Percentiles rank a stretch among this genome's conserved stretches.
phyloP scores from a whole-genome alignment of 2,329 filamentous ascomycete genomes.

The Myriosclerotinia curreyana region DNA sequence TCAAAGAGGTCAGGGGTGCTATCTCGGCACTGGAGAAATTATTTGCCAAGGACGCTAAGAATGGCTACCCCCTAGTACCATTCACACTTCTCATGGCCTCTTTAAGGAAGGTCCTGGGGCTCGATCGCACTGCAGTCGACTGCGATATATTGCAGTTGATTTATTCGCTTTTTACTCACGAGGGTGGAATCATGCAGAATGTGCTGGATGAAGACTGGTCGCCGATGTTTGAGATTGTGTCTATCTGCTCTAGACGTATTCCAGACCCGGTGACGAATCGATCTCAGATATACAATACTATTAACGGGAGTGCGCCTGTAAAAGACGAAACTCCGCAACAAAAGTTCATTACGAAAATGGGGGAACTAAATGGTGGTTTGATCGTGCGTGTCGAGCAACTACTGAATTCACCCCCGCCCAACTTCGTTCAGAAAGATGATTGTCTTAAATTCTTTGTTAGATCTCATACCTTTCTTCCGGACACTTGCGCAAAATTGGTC shows the following conservation, averaged over 20 bases:
- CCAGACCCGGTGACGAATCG: conserved; percentile 31
- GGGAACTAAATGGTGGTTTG: conserved; percentile 35
- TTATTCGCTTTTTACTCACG: conserved; percentile 54
- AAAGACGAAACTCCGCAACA: conserved; percentile 32
- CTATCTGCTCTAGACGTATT: conserved; percentile 47
- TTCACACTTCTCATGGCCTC: conserved; percentile 58
- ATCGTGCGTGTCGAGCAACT: conserved; percentile 38
- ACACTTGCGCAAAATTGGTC: conserved; percentile 61
- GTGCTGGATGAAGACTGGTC: conserved; percentile 66
- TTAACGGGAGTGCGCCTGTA: conserved; percentile 4
- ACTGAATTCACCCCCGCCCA: conserved; percentile 43
- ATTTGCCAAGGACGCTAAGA: conserved; percentile 56
- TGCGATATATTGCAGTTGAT: conserved; percentile 41
- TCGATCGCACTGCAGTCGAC: conserved; percentile 38
- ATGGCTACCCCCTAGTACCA: conserved; percentile 58
- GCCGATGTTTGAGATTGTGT: conserved; percentile 56
- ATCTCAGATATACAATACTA: conserved; percentile 28
- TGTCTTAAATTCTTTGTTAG: conserved; percentile 65
- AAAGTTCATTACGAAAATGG: conserved; percentile 30
- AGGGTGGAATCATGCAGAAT: conserved; percentile 52
- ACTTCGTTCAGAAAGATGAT: conserved; percentile 62
- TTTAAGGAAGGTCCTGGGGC: conserved; percentile 48
- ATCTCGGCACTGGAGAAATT: conserved; percentile 62
- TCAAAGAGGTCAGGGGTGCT: conserved; percentile 59
- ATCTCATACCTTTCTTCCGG: conserved; percentile 60